Evolutionary conservation across 2,329 filamentous ascomycete species (phyloP).

Genomic region (Ophiostoma angusticollis): DNA sequence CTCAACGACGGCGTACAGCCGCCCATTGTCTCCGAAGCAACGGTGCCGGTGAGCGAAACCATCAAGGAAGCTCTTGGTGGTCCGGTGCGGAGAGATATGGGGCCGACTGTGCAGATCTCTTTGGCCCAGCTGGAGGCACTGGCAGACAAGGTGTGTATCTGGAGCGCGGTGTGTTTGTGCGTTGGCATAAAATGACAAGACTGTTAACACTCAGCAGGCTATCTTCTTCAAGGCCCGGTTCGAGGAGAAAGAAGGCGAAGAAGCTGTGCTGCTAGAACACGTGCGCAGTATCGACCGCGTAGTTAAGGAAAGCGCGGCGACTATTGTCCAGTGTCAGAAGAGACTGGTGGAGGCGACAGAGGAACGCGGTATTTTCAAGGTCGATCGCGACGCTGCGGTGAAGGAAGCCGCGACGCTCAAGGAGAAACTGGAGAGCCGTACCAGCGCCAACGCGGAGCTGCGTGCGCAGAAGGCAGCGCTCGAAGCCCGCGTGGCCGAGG

Average conservation of each 20-base stretch:
- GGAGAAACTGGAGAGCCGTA: constrained; percentile 25
- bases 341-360: constrained; percentile 36
- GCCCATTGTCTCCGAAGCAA: constrained; percentile 6
- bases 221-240: constrained; percentile 25
- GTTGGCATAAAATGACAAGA: too few species aligned
- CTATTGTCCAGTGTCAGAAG: constrained; percentile 31
- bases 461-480: constrained; percentile 25
- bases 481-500: constrained; percentile 25
- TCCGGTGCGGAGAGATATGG: not conserved
- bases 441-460: constrained; percentile 25
- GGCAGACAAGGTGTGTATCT: constrained; percentile 15
- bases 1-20: constrained; percentile 18
- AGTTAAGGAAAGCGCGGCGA: constrained; percentile 32
- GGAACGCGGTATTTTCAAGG: constrained; percentile 36
- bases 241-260: constrained; percentile 18
- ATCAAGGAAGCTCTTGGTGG: constrained; percentile 9
- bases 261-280: constrained; percentile 20
- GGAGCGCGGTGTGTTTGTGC: too few species aligned
- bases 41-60: constrained; percentile 6
- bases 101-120: constrained; percentile 17
- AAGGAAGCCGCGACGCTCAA: constrained; percentile 24
- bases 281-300: constrained; percentile 32
- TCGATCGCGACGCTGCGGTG: constrained; percentile 26
- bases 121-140: constrained; percentile 21
- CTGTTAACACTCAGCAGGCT: constrained; percentile 22